Conservation (phyloP, 2,329 filamentous ascomycete species). For the Cordyceps cicadae region DNA sequence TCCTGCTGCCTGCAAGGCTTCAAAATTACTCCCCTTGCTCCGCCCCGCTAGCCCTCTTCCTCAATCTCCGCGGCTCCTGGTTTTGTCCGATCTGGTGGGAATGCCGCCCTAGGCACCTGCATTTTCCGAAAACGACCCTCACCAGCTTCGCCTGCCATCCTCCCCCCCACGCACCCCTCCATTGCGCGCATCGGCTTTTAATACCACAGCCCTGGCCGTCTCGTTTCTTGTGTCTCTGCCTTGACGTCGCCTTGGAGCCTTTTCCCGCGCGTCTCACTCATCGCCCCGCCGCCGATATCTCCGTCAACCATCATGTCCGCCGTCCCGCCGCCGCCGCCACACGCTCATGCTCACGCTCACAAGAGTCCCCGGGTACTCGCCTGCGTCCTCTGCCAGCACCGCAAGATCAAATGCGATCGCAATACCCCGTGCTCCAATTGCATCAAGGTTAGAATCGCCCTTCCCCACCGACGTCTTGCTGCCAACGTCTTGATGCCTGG, state of each 20-base stretch:
- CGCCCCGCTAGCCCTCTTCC: background rate
- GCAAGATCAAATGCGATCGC: constrained; percentile 56
- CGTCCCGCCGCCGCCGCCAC: background rate
- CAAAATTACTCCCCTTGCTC: background rate
- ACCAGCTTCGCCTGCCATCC: background rate
- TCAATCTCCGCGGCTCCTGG: constrained; percentile 6
- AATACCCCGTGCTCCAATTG: constrained; percentile 53
- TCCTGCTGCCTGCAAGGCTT: constrained; percentile 10
- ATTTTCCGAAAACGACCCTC: background rate
- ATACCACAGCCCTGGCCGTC: background rate
- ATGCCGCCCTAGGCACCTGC: constrained; percentile 5
- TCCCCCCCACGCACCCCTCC: constrained; percentile 7
- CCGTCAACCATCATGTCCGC: constrained; percentile 2
- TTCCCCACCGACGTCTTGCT: background rate
- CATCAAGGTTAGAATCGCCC: constrained; percentile 38
- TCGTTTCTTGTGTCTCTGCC: background rate
- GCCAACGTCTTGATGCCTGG: background rate
- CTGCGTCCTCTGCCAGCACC: constrained; percentile 51
- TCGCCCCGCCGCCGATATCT: background rate
- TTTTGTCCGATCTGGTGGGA: constrained; percentile 5
- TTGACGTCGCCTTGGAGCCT: background rate
- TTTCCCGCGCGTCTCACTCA: background rate
- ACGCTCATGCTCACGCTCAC: constrained; percentile 13
- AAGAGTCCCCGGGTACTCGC: constrained; percentile 41
- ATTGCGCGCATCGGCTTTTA: background rate